Base-by-base conservation (phyloP, 2,329 filamentous ascomycete species). In the Rhinocladiella mackenziei region DNA sequence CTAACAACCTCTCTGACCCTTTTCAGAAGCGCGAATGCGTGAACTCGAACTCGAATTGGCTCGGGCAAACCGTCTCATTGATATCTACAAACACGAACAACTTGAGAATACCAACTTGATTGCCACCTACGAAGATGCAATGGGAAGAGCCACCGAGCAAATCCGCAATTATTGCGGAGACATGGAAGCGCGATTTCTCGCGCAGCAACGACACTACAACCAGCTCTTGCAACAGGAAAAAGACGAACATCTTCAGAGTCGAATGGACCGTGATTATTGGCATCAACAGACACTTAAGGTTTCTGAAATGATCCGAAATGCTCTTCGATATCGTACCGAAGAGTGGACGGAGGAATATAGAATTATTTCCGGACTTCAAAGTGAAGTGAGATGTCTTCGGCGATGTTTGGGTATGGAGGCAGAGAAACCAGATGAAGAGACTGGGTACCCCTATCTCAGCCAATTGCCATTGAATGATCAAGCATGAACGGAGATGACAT, bases 151-250 rank as follows among this genome's bases (percentile, higher is more conserved):
- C 58, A 69, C 72, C 13, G 71, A 74, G 41, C 69, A 72, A 48
- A 71, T 74, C 41, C 71, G 71, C 45, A 69, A 68, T 55, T 73
- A 73, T 53, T 71, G 68, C 56, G 67, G 67, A 49, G 70, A 70
- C 57, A 71, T 71, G 55, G 72, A 73, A 46, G 64, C 66, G 58
- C 63, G 71, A 35, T 71, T 65, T 47, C 62, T 72, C 5, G 59
- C 65, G 4, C 69, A 72, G 50, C 69, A 69, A 50, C 64, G 62
- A 30, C 69, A 71, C 52, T 74, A 73, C 58, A 73, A 73, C 53
- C 65, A 70, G 32, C 64, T 74, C 3, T 62, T 74, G 10, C 71
- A 74, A 48, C 66, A 66, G 7, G 71, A 74, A 53, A 71, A 71
- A 30, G 71, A 74, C 48, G 65, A 69, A 4, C 71, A 74, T 45